Evolutionary conservation across 345 rosid genomes (phyloP).

Genomic region (Arabis alpina): DNA sequence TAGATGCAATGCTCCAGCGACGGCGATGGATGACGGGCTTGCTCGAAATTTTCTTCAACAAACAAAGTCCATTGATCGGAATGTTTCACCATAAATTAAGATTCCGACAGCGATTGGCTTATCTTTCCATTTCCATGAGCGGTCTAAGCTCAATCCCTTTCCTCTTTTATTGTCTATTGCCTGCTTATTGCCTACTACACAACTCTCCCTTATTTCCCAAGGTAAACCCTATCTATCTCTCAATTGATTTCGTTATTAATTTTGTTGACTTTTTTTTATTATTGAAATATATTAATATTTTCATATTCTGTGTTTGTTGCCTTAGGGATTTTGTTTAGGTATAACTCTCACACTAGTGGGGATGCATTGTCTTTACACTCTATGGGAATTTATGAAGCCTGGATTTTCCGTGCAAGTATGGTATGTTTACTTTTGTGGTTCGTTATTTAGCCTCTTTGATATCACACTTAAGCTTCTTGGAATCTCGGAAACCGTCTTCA

Average conservation of each 20-base stretch:
- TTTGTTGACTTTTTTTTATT: neutral
- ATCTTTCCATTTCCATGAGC: constrained; percentile 43
- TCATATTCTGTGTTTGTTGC: neutral
- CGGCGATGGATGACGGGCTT: constrained; percentile 72
- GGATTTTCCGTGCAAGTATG: constrained; percentile 14
- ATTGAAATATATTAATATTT: neutral
- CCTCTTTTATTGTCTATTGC: constrained; percentile 55
- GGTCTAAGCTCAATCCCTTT: constrained; percentile 58
- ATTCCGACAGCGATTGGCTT: constrained; percentile 54
- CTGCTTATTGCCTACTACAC: constrained; percentile 64
- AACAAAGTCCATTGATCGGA: constrained; percentile 46
- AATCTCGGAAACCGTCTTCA: constrained; percentile 50
- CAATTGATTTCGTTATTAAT: neutral
- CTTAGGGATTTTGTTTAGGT: constrained; percentile 29
- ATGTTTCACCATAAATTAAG: constrained; percentile 43
- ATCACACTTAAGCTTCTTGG: constrained; percentile 51
- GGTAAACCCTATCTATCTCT: constrained; percentile 33
- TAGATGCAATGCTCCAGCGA: constrained; percentile 50
- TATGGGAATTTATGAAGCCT: constrained; percentile 32
- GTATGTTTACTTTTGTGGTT: constrained; percentile 19
- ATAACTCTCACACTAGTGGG: constrained; percentile 22
- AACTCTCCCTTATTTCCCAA: constrained; percentile 64
- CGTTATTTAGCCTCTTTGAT: constrained; percentile 49
- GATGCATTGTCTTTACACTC: constrained; percentile 31
- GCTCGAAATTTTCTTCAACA: constrained; percentile 54